These are phyloP conservation scores for Daldinia loculata DNA, from an alignment of 495 filamentous ascomycete genomes.

Conservation along the genomic window DNA sequence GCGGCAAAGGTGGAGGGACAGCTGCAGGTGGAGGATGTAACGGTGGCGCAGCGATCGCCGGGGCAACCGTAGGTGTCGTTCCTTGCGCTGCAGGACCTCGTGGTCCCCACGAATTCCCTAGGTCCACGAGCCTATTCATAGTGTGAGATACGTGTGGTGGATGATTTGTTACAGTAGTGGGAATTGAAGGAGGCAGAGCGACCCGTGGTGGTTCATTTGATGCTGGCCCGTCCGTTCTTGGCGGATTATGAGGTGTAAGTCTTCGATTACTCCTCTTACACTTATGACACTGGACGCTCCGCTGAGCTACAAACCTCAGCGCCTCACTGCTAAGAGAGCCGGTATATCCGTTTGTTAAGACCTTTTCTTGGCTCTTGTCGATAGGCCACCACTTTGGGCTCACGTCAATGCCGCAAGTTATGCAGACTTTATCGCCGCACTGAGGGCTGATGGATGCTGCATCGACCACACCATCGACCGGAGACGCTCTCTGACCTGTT, in stretches of 20 bases:
- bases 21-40: conserved; percentile 33
- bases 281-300: conserved; percentile 64
- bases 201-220: conserved; percentile 49
- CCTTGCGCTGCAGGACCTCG: conserved; percentile 28
- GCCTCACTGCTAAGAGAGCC: conserved; percentile 52
- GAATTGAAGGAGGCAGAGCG: conserved; percentile 28
- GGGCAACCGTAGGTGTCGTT: conserved; percentile 20
- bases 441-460: conserved; percentile 29
- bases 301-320: conserved; percentile 59
- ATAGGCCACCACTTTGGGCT: conserved; percentile 70
- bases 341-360: conserved; percentile 54
- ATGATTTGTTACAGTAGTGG: conserved; percentile 21
- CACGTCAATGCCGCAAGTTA: conserved; percentile 66
- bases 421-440: conserved; percentile 57
- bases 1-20: conserved; percentile 37
- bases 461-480: conserved; percentile 26
- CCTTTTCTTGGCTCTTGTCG: conserved; percentile 50
- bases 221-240: conserved; percentile 44
- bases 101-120: conserved; percentile 38
- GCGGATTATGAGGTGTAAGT: conserved; percentile 44
- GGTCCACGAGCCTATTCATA: conserved; percentile 33
- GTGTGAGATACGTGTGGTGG: conserved; percentile 34
- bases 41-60: conserved; percentile 31
- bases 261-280: conserved; percentile 58
- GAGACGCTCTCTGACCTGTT: conserved; percentile 21